A percentile compares a stretch with the other conserved stretches of the same genome.
phyloP scores from a whole-genome alignment of 2,329 filamentous ascomycete species.

The Sclerotinia glacialis region DNA sequence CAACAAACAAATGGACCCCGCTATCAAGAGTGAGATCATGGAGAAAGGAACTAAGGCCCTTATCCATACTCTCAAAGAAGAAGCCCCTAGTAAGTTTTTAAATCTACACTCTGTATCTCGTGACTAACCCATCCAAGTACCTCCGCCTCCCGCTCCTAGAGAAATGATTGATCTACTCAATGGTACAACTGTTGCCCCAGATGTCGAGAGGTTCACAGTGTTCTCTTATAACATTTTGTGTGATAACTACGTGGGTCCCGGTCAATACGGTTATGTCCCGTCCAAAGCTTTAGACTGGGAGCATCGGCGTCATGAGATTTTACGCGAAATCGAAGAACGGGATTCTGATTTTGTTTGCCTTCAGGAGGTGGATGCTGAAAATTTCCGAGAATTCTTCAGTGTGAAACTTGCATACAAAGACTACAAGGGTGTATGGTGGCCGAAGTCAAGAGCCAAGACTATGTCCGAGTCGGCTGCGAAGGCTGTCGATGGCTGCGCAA shows the following conservation, averaged over 20 bases:
- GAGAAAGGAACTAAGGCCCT: constrained; percentile 84
- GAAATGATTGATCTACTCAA: constrained; percentile 76
- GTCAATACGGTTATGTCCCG: constrained; percentile 87
- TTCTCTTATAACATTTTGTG: constrained; percentile 96
- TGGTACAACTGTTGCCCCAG: constrained; percentile 52
- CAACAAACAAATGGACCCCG: constrained; percentile 77
- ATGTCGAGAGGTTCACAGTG: constrained; percentile 72
- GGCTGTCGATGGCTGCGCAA: constrained; percentile 91
- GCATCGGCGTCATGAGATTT: constrained; percentile 75
- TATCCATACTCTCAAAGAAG: constrained; percentile 78
- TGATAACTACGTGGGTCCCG: constrained; percentile 83
- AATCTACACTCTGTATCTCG: constrained; percentile 23
- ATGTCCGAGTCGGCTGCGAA: constrained; percentile 88
- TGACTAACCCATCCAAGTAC: constrained; percentile 52
- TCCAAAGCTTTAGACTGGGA: constrained; percentile 81
- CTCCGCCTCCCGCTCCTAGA: constrained; percentile 71
- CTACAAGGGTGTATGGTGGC: constrained; percentile 93
- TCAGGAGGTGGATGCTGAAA: constrained; percentile 90
- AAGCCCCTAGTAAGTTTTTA: constrained; percentile 69
- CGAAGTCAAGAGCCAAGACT: constrained; percentile 83
- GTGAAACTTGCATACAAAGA: constrained; percentile 81
- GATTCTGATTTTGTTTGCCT: constrained; percentile 88
- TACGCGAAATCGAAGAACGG: constrained; percentile 75
- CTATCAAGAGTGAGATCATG: constrained; percentile 77
- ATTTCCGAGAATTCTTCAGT: constrained; percentile 86